Percentiles rank a stretch among this genome's conserved stretches.
Evolutionary conservation across 2,329 filamentous ascomycete genomes (phyloP).

Genomic region (Tolypocladium guangdongense): DNA sequence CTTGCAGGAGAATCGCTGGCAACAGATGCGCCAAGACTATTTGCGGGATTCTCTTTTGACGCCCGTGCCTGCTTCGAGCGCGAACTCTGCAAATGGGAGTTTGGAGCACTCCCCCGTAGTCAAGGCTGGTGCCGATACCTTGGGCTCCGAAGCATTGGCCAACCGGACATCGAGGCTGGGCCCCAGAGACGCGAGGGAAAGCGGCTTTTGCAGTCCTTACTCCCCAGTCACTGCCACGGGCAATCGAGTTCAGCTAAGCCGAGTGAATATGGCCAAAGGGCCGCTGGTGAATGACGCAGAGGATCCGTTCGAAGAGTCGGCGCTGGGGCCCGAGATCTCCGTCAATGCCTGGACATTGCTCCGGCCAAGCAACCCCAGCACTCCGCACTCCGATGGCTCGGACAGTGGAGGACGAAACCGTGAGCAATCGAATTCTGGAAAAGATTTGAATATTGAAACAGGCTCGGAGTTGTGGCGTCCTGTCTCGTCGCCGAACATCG

Average conservation of each 20-base stretch:
- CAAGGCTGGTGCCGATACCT: background rate
- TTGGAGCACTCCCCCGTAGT: background rate
- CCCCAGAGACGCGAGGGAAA: background rate
- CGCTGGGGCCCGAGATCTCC: background rate
- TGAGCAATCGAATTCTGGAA: background rate
- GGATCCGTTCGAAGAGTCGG: background rate
- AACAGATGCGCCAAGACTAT: constrained; percentile 42
- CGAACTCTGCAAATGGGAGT: background rate
- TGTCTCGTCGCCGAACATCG: background rate
- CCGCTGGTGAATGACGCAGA: background rate
- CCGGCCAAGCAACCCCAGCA: background rate
- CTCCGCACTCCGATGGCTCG: background rate
- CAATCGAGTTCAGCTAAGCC: constrained; percentile 1
- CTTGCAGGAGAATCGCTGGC: constrained; percentile 48
- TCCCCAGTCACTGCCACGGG: background rate
- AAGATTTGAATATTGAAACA: background rate
- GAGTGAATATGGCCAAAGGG: background rate
- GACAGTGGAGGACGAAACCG: background rate
- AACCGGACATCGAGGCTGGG: background rate
- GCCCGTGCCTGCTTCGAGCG: constrained; percentile 19
- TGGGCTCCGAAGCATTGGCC: background rate
- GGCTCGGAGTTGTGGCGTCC: background rate
- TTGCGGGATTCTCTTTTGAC: constrained; percentile 40
- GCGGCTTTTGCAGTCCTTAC: background rate
- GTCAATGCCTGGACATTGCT: background rate